These are phyloP conservation scores for Amanita pallidorosea DNA, from an alignment of 768 basidiomycete genomes.

Conservation along the genomic window DNA sequence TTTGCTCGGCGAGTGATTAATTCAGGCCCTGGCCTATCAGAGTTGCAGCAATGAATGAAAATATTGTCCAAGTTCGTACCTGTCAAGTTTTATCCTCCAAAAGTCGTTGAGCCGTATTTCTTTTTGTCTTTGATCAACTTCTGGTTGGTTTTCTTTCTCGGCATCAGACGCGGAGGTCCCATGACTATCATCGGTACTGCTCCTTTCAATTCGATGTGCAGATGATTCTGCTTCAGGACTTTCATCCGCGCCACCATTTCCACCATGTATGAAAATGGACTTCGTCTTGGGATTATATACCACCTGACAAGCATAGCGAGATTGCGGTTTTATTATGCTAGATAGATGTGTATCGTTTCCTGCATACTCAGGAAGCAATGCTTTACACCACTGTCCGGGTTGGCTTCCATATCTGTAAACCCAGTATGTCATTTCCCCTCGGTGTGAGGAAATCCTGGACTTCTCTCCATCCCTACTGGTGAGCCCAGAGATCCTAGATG, in stretches of 20 bases:
- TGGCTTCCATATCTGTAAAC: slow-evolving; percentile 50
- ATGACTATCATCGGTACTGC: slow-evolving; percentile 2
- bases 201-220: slow-evolving; percentile 1
- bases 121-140: slow-evolving; percentile 10
- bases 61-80: slow-evolving; percentile 29
- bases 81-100: slow-evolving; percentile 60
- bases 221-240: slow-evolving; percentile 2
- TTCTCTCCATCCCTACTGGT: slow-evolving; percentile 29
- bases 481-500: slow-evolving; percentile 50
- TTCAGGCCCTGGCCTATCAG: slow-evolving; percentile 44
- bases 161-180: slow-evolving; percentile 9
- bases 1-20: slow-evolving; percentile 56
- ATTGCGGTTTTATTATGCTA: slow-evolving; percentile 32
- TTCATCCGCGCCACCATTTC: slow-evolving; percentile 44
- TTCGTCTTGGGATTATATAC: slow-evolving; percentile 54
- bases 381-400: slow-evolving; percentile 58
- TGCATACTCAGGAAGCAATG: slow-evolving; percentile 19
- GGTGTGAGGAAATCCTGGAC: slow-evolving; percentile 26
- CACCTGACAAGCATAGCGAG: slow-evolving; percentile 73
- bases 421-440: slow-evolving; percentile 49
- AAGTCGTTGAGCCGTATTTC: slow-evolving; percentile 63
- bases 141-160: slow-evolving; percentile 2
- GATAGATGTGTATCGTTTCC: not conserved
- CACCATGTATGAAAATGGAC: slow-evolving; percentile 63
- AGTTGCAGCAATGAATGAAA: not conserved